phyloP scores from a whole-genome alignment of 1,284 basidiomycete genomes.

The Gomphus bonarii region DNA sequence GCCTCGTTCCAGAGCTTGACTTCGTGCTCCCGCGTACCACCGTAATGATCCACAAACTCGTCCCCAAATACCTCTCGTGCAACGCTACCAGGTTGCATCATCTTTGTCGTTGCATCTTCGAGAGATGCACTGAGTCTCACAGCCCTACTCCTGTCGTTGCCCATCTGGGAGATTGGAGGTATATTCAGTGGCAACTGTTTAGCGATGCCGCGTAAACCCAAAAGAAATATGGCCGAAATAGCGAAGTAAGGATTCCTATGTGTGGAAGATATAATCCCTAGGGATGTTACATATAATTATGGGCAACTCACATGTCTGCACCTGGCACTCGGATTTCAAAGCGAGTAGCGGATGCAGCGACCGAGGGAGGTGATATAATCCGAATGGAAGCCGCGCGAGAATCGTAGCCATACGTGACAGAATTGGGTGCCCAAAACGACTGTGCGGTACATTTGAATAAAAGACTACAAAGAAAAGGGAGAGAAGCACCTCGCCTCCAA shows the following conservation, averaged over 20 bases:
- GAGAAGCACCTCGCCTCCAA: constrained; percentile 65
- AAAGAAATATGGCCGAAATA: constrained; percentile 75
- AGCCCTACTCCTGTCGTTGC: constrained; percentile 32
- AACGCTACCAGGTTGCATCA: constrained; percentile 71
- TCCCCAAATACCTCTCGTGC: constrained; percentile 84
- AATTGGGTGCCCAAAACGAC: constrained; percentile 90
- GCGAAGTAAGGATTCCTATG: constrained; percentile 72
- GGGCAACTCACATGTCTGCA: constrained; percentile 61
- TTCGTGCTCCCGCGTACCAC: constrained; percentile 86
- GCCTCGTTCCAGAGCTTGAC: constrained; percentile 79
- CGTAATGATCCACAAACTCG: constrained; percentile 88
- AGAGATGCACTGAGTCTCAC: constrained; percentile 70
- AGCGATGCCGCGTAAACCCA: constrained; percentile 83
- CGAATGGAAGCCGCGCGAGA: constrained; percentile 86
- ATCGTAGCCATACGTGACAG: constrained; percentile 91
- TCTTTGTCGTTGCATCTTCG: constrained; percentile 66
- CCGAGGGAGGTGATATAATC: constrained; percentile 84
- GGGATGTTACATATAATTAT: not conserved
- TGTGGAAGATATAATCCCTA: not conserved
- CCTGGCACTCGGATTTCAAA: constrained; percentile 92
- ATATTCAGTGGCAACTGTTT: constrained; percentile 61
- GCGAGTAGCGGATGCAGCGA: constrained; percentile 70
- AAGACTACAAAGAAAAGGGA: not conserved
- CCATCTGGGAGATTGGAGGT: constrained; percentile 58
- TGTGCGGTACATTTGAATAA: constrained; percentile 12